Evolutionary conservation across 2,329 filamentous ascomycete genomes (phyloP).

Genomic region (Dryadomyces quercivorus): DNA sequence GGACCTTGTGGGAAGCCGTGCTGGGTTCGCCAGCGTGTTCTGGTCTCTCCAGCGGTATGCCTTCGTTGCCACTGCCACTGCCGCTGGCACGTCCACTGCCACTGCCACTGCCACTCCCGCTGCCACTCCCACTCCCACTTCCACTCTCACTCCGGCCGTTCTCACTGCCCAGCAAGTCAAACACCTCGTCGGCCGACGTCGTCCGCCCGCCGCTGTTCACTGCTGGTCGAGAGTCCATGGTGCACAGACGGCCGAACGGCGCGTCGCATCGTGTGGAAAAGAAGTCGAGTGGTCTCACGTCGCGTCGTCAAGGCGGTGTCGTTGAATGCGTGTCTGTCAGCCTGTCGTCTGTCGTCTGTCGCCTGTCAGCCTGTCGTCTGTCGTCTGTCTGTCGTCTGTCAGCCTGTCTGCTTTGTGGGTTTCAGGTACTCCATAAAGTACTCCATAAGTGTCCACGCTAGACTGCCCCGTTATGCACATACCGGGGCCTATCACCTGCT

Average conservation of each 20-base stretch:
- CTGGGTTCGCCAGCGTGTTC: not conserved
- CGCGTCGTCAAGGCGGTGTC: too few species aligned
- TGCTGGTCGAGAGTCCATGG: not conserved
- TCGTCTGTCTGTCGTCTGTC: too few species aligned
- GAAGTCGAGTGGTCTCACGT: not conserved
- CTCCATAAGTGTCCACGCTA: not conserved
- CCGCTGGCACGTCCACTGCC: conserved; percentile 14
- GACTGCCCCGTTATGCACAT: too few species aligned
- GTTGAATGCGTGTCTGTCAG: too few species aligned
- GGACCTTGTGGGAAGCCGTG: not conserved
- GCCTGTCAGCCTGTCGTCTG: too few species aligned
- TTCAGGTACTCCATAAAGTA: not conserved
- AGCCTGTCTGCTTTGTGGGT: too few species aligned
- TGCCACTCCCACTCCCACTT: conserved; percentile 3
- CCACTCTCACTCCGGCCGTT: not conserved
- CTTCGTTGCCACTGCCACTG: not conserved
- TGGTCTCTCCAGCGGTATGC: not conserved
- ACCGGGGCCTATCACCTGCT: too few species aligned
- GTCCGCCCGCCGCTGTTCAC: not conserved
- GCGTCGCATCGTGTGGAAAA: not conserved
- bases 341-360: too few species aligned
- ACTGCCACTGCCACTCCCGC: not conserved
- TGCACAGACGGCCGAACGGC: not conserved
- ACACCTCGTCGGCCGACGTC: not conserved
- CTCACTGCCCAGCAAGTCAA: conserved; percentile 4